Evolutionary conservation across 2,329 filamentous ascomycete species (phyloP), one percentile per base, ranked within the genome.

Genomic region (Cordyceps farinosa): DNA sequence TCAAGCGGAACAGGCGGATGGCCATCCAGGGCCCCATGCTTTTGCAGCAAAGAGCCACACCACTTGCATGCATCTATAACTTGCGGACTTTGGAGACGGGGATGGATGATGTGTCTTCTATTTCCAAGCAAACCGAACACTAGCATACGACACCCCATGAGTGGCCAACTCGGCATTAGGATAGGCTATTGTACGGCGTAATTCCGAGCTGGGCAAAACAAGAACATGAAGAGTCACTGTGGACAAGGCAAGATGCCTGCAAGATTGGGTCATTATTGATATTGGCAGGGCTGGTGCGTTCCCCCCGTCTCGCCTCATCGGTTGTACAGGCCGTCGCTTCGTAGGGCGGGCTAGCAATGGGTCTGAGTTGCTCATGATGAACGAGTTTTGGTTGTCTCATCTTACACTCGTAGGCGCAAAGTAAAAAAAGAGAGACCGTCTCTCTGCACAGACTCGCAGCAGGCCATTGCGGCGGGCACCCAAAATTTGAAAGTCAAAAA

Each of bases 381-480:
- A 53, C 34, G 30, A 36, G 32, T 53, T 53, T 53, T 5, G 7
- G 10, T 50, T 1, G 22, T 22, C 22, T 22, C 22, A 22, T 22
- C 22, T 22, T 22, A 22, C 22, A 27, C 15, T 22, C 45, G 30
- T 13, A 38, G 13, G 11, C 2, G 13, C 3, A 45, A 32, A 34
- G 5, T 2, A 22, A 36, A 6, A 22, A 10, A 11, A 32, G 7
- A 42, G 11, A 42, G 30, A 8, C 38, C 8, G 22, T 48, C 2
- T 32, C 29, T 4, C 34, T 27, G 53, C 53, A 55, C 53, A 44
- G 36, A 55, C 40, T 32, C 13, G 40, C 22, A 55, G 13, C 13
- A 32, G 53, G 55, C 44, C 42, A 38, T 27, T 27, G 42, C 55
- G 42, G 42, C 30, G 55, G 55, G 32, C n/a, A 54, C 55, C 42